A percentile compares a stretch with the other conserved stretches of the same genome.
Evolutionary conservation across 1,139 yeast species (phyloP).

Genomic region (Yamadazyma conglobata): DNA sequence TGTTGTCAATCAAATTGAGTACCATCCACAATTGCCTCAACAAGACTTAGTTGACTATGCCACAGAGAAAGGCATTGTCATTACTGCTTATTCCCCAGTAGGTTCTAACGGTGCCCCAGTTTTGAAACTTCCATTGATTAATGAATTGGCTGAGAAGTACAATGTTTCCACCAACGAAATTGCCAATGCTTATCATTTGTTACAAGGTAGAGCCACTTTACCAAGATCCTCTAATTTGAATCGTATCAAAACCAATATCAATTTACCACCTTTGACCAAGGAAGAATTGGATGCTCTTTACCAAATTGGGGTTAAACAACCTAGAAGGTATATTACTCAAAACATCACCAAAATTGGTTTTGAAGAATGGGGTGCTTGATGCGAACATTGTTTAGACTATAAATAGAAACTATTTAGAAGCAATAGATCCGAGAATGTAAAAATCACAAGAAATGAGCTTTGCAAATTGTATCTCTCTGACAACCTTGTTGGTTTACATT

Average conservation of each 20-base stretch:
- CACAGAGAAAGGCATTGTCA: slow-evolving; percentile 38
- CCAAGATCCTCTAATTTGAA: slow-evolving; percentile 39
- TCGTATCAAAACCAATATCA: slow-evolving; percentile 28
- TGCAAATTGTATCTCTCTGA: no score
- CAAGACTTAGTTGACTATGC: slow-evolving; percentile 35
- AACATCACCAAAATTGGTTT: slow-evolving; percentile 40
- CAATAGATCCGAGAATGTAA: no score
- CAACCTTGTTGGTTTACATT: no score
- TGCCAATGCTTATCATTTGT: slow-evolving; percentile 36
- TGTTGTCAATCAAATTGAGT: slow-evolving; percentile 42
- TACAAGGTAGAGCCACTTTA: slow-evolving; percentile 29
- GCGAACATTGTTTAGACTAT: no score
- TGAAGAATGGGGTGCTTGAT: slow-evolving; percentile 39
- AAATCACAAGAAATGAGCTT: no score
- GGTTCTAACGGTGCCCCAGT: slow-evolving; percentile 61
- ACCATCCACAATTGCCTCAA: slow-evolving; percentile 46
- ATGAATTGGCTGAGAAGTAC: slow-evolving; percentile 40
- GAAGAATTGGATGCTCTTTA: slow-evolving; percentile 44
- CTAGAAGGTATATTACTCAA: slow-evolving; percentile 34
- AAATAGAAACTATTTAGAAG: no score
- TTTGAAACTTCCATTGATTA: slow-evolving; percentile 30
- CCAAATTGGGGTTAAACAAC: slow-evolving; percentile 40
- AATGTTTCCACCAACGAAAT: slow-evolving; percentile 32
- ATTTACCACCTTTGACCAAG: slow-evolving; percentile 36
- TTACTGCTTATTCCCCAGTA: slow-evolving; percentile 72